Conservation (phyloP, 345 rosid species). For the Aethionema arabicum region DNA sequence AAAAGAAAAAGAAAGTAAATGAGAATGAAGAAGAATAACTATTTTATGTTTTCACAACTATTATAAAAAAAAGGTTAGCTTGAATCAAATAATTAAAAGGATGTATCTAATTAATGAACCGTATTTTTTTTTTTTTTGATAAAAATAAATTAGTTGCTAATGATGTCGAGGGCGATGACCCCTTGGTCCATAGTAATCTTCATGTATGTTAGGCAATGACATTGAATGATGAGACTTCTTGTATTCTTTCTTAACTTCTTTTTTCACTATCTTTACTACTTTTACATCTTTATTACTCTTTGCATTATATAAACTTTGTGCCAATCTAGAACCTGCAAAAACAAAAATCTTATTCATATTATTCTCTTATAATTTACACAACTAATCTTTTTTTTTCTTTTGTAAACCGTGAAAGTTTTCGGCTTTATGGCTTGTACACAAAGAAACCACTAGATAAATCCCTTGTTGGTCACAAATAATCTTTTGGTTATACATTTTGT, state of each 20-base stretch:
- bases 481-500: too few species aligned
- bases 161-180: constrained; percentile 56
- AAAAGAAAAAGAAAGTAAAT: neutral
- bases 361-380: neutral
- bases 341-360: neutral
- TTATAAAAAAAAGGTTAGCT: too few species aligned
- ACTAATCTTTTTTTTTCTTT: neutral
- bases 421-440: too few species aligned
- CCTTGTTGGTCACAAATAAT: too few species aligned
- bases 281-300: neutral
- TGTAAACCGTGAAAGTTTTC: neutral
- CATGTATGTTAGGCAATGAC: constrained; percentile 55
- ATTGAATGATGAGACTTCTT: constrained; percentile 35
- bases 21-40: constrained; percentile 1
- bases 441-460: too few species aligned
- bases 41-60: too few species aligned
- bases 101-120: too few species aligned
- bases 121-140: too few species aligned
- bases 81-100: too few species aligned
- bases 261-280: constrained; percentile 23
- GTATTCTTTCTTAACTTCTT: constrained; percentile 23
- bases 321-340: constrained; percentile 19
- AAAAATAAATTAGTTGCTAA: constrained; percentile 6
- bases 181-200: constrained; percentile 66
- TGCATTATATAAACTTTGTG: constrained; percentile 10